Conservation (phyloP, 805 yeast species). For the Yarrowia sp. region DNA sequence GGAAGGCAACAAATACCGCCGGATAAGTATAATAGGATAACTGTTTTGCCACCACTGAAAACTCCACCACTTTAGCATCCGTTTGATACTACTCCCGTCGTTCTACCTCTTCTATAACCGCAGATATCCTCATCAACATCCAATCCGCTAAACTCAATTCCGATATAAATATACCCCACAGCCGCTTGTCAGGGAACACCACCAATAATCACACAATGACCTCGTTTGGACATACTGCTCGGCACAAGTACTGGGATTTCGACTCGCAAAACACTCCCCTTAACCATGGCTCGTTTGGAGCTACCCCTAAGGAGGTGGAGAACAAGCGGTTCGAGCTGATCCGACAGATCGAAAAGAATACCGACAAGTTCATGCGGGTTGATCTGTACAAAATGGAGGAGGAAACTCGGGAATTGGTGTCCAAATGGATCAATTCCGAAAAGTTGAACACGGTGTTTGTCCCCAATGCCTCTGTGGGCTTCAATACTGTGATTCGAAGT, state of each 20-base stretch:
- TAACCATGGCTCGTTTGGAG: slow-evolving; percentile 73
- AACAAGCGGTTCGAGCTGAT: slow-evolving; percentile 50
- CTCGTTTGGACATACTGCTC: slow-evolving; percentile 8
- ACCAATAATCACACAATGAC: neutral
- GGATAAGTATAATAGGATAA: neutral
- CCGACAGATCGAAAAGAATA: slow-evolving; percentile 51
- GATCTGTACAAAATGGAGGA: slow-evolving; percentile 49
- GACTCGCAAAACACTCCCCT: slow-evolving; percentile 55
- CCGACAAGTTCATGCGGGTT: slow-evolving; percentile 56
- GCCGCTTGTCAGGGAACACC: neutral
- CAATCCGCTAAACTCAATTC: slow-evolving; percentile 1
- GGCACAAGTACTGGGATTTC: slow-evolving; percentile 55
- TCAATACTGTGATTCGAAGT: slow-evolving; percentile 63
- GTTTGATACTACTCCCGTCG: neutral
- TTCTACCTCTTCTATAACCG: neutral
- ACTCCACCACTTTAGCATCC: neutral
- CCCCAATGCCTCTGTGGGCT: slow-evolving; percentile 66
- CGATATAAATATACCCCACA: slow-evolving; percentile 9
- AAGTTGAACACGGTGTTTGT: slow-evolving; percentile 60
- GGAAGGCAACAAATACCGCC: neutral
- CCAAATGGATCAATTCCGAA: slow-evolving; percentile 58
- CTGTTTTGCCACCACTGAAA: neutral
- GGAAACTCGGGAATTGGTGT: slow-evolving; percentile 52
- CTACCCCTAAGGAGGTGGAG: slow-evolving; percentile 58
- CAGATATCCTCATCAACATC: neutral